A percentile compares a stretch with the other conserved stretches of the same genome.
Conservation (phyloP, 2,329 filamentous ascomycete genomes). For the Fusarium albidum region DNA sequence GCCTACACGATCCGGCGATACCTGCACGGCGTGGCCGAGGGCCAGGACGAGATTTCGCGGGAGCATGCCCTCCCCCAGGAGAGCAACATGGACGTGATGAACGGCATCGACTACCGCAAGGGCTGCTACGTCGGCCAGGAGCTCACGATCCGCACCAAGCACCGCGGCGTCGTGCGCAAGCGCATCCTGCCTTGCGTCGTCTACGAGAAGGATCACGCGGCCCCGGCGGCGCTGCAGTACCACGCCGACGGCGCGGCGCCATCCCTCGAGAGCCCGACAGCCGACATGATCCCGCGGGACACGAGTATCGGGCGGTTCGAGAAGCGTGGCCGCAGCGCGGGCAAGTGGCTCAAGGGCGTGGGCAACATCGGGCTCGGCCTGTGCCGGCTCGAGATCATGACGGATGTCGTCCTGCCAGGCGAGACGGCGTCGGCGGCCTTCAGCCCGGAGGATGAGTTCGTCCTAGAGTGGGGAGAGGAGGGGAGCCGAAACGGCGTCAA, state of each 20-base stretch:
- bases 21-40: constrained; percentile 83
- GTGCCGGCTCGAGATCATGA: constrained; percentile 92
- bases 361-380: constrained; percentile 89
- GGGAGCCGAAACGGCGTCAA: constrained; percentile 51
- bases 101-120: constrained; percentile 90
- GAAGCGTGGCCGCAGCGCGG: constrained; percentile 74
- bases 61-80: constrained; percentile 84
- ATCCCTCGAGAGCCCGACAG: constrained; percentile 39
- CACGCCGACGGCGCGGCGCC: constrained; percentile 41
- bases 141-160: constrained; percentile 92
- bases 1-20: constrained; percentile 82
- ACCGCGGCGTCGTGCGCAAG: constrained; percentile 93
- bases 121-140: constrained; percentile 98
- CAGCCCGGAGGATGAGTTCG: constrained; percentile 68
- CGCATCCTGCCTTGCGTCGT: constrained; percentile 83
- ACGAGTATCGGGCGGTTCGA: constrained; percentile 60
- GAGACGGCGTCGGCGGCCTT: constrained; percentile 71
- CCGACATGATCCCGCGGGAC: constrained; percentile 52
- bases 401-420: constrained; percentile 75
- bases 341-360: constrained; percentile 80
- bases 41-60: constrained; percentile 77
- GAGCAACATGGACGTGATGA: constrained; percentile 86
- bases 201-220: constrained; percentile 60
- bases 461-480: constrained; percentile 61
- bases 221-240: constrained; percentile 57